These are phyloP conservation scores for Aspergillus unguis DNA, from an alignment of 2,329 filamentous ascomycete genomes.

Conservation along the genomic window DNA sequence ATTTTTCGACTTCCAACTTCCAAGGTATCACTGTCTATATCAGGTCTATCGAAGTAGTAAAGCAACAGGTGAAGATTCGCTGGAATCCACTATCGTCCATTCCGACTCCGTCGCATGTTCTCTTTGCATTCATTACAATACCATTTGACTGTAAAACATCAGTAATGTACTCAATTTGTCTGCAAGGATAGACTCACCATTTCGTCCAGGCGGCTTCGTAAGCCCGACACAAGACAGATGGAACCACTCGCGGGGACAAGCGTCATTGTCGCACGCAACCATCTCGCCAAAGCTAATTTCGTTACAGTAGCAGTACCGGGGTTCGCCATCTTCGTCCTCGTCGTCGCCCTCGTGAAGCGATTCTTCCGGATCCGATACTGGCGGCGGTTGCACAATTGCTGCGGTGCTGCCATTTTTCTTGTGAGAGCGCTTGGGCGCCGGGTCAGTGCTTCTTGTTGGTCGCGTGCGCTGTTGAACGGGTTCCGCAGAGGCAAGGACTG, in stretches of 20 bases:
- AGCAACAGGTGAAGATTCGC: background rate
- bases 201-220: slow-evolving; percentile 72
- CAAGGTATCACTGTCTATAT: background rate
- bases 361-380: slow-evolving; percentile 42
- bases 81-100: slow-evolving; percentile 24
- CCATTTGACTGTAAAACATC: slow-evolving; percentile 65
- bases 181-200: slow-evolving; percentile 54
- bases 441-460: slow-evolving; percentile 35
- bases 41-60: background rate
- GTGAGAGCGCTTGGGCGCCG: slow-evolving; percentile 34
- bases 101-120: slow-evolving; percentile 55
- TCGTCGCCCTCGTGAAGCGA: slow-evolving; percentile 52
- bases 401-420: slow-evolving; percentile 31
- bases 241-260: slow-evolving; percentile 76
- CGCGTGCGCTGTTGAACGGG: slow-evolving; percentile 30
- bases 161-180: slow-evolving; percentile 8
- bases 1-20: background rate
- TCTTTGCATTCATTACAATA: slow-evolving; percentile 77
- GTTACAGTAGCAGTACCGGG: slow-evolving; percentile 75
- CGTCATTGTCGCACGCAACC: slow-evolving; percentile 74
- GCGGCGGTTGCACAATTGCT: slow-evolving; percentile 24
- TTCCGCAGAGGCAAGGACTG: slow-evolving; percentile 37
- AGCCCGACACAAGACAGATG: slow-evolving; percentile 78
- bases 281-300: slow-evolving; percentile 79
- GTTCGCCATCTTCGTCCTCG: slow-evolving; percentile 66